phyloP scores from a whole-genome alignment of 2,329 filamentous ascomycete genomes.

The Diplodia intermedia region DNA sequence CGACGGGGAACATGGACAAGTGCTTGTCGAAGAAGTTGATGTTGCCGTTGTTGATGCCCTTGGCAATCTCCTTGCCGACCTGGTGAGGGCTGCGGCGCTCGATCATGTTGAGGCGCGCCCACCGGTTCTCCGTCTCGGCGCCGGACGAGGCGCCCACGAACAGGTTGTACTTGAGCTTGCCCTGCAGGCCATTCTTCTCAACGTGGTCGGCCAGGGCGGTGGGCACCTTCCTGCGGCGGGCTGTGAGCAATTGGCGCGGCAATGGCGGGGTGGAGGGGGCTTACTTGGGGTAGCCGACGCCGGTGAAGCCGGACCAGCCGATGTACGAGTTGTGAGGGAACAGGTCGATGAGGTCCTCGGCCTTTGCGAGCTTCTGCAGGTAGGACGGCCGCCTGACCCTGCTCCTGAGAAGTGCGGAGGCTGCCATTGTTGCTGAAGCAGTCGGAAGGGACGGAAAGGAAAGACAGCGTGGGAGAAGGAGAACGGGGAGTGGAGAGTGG shows the following conservation, averaged over 20 bases:
- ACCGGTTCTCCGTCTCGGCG: conserved; percentile 88
- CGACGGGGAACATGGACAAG: conserved; percentile 87
- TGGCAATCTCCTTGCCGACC: conserved; percentile 87
- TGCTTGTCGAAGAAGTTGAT: conserved; percentile 97
- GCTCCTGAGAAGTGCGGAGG: conserved; percentile 76
- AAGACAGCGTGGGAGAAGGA: conserved; percentile 16
- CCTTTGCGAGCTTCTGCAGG: conserved; percentile 78
- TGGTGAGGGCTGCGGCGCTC: conserved; percentile 84
- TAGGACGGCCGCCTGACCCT: conserved; percentile 78
- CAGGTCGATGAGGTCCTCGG: conserved; percentile 78
- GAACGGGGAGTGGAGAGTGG: background rate
- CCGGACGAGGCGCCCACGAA: conserved; percentile 92
- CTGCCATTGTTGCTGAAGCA: conserved; percentile 53
- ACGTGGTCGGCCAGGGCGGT: conserved; percentile 86
- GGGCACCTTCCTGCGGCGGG: conserved; percentile 72
- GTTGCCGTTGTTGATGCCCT: conserved; percentile 85
- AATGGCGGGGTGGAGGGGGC: conserved; percentile 38
- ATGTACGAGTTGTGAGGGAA: conserved; percentile 88
- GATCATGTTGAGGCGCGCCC: conserved; percentile 91
- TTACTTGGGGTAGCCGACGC: conserved; percentile 87
- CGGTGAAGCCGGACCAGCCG: conserved; percentile 91
- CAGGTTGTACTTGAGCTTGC: conserved; percentile 82
- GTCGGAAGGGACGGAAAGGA: conserved; percentile 8
- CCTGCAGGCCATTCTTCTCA: conserved; percentile 83
- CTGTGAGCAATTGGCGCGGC: conserved; percentile 31